A percentile compares a stretch with the other conserved stretches of the same genome.
phyloP scores from a whole-genome alignment of 768 basidiomycete genomes.

The Lentinula guzmanii region DNA sequence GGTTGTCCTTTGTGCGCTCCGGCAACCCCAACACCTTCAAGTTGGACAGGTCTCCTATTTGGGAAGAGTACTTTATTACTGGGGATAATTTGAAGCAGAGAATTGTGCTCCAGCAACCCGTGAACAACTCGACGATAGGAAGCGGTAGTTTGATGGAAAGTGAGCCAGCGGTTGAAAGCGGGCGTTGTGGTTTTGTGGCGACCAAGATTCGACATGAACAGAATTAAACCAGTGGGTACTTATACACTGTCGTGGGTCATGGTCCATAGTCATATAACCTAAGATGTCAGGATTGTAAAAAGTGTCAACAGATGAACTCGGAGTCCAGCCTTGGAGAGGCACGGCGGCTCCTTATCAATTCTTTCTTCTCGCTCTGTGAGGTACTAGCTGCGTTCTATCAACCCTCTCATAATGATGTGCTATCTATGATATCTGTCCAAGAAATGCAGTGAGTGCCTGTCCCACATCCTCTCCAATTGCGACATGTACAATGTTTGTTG shows the following conservation, averaged over 20 bases:
- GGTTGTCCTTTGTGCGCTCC: conserved; percentile 59
- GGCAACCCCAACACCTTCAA: conserved; percentile 52
- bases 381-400: background rate
- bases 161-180: conserved; percentile 28
- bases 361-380: background rate
- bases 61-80: conserved; percentile 32
- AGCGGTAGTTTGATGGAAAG: conserved; percentile 38
- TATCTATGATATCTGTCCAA: background rate
- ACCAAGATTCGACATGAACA: conserved; percentile 27
- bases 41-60: conserved; percentile 42
- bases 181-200: conserved; percentile 31
- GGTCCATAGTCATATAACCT: background rate
- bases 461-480: background rate
- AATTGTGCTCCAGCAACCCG: conserved; percentile 40
- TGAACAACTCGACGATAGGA: conserved; percentile 16
- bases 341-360: background rate
- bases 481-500: conserved; percentile 1
- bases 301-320: background rate
- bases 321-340: background rate
- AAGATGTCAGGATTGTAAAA: background rate
- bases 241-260: background rate
- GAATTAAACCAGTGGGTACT: conserved; percentile 18
- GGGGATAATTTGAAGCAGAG: conserved; percentile 19
- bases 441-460: background rate
- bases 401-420: background rate